Conservation (phyloP, 225 moss, liverwort and hornwort genomes). For the Rhytidiadelphus loreus region DNA sequence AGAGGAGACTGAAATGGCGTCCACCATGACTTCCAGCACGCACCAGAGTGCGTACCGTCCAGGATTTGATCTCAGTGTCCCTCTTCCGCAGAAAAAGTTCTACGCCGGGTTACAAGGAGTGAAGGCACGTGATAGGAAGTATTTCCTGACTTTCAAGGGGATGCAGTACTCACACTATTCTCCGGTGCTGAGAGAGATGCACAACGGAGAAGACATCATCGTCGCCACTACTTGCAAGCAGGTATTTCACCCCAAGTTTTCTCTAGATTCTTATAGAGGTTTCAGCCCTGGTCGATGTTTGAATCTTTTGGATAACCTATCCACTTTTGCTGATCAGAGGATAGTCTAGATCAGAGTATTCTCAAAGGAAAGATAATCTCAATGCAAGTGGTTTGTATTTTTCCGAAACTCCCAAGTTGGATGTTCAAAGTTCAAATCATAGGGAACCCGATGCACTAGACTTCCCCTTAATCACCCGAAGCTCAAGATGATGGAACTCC, state of each 20-base stretch:
- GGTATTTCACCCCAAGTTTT: background rate
- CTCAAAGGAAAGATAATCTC: background rate
- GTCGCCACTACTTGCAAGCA: constrained; percentile 21
- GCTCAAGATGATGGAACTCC: background rate
- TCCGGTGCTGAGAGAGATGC: constrained; percentile 17
- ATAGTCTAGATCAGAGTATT: background rate
- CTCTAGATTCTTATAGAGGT: background rate
- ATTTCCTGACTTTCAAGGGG: constrained; percentile 35
- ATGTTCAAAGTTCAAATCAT: background rate
- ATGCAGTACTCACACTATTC: background rate
- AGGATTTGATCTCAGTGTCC: constrained; percentile 21
- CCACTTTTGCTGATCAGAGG: background rate
- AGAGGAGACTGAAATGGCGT: constrained; percentile 4
- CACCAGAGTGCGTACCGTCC: constrained; percentile 18
- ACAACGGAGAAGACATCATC: constrained; percentile 31
- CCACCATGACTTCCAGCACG: constrained; percentile 20
- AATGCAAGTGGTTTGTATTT: background rate
- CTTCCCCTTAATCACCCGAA: background rate
- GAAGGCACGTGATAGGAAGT: constrained; percentile 14
- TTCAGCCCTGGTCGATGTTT: background rate
- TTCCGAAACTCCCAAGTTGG: background rate
- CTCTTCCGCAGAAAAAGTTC: constrained; percentile 1
- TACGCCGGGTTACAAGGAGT: background rate
- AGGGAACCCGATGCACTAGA: background rate
- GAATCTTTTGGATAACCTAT: background rate